phyloP scores from a whole-genome alignment of 164 flowering plant species.

The Buxus sempervirens region DNA sequence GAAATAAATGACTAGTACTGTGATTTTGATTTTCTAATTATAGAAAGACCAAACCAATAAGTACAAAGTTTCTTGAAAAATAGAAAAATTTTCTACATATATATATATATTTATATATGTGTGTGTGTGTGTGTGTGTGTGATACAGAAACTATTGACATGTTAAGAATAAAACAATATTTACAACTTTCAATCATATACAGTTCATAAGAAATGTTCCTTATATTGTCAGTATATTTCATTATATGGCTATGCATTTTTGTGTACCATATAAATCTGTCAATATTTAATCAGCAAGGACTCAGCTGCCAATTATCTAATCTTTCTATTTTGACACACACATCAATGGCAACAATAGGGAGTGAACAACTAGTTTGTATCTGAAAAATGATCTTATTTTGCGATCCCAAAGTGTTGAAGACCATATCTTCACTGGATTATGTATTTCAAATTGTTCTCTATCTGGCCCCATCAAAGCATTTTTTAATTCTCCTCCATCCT shows the following conservation, averaged over 20 bases:
- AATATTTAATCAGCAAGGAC: no score
- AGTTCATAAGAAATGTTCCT: not conserved
- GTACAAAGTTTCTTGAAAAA: not conserved
- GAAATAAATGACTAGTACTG: not conserved
- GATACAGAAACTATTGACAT: not conserved
- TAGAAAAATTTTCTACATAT: not conserved
- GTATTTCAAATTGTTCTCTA: no score
- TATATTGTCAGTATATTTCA: not conserved
- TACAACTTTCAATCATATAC: not conserved
- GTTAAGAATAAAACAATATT: not conserved
- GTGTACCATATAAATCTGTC: not conserved
- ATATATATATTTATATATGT: no score
- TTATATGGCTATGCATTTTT: not conserved
- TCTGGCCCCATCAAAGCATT: no score
- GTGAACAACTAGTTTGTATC: not conserved
- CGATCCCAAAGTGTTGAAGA: no score
- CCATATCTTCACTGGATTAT: no score
- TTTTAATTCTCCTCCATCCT: no score
- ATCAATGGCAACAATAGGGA: not conserved
- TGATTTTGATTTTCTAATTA: not conserved
- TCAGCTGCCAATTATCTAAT: no score
- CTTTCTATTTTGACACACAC: not conserved
- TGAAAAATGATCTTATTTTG: no score
- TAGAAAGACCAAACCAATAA: not conserved
- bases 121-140: no score